Base-by-base conservation (phyloP, 1,284 basidiomycete genomes). In the Ceraceosorus bombacis region DNA sequence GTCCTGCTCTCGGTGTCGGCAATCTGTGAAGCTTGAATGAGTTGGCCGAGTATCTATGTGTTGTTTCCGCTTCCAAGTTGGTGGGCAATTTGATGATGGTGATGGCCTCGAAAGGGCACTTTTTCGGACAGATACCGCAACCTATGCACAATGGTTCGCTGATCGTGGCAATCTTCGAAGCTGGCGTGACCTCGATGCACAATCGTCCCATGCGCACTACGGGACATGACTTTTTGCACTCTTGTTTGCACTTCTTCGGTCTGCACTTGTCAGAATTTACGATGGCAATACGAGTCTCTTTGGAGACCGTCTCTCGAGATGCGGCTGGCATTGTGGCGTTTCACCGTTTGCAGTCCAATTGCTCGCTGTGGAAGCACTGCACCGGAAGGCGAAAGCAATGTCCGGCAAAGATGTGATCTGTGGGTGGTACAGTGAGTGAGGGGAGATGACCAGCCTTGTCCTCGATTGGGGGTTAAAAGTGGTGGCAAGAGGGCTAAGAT, bases 11-110 rank as follows among this genome's bases (percentile, higher is more conserved):
- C 10, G 75, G 75, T 2, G 66, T 68, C 6, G 75, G 75, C 40
- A 77, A 60, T 58, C 75, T 70, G 65, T 77, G 75, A 53, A 77
- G 63, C 61, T 77, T 77, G 68, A 77, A 77, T 50, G 67, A 70
- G 72, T 77, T 77, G 57, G 75, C 75, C 60, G 69, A 71, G 72
- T 77, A 77, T 59, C 75, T 72, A 63, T 77, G 75, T 10, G 75
- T 77, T 27, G 74, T 77, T 59, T 77, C 74, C 54, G 66, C 63
- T 51, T 77, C 75, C 54, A 77, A 65, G 60, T 77, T 77, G 58
- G 75, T 77, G 54, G 75, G 75, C 39, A 76, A 67, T 62, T 77
- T 77, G 68, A 77, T 75, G 51, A 77, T 77, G 67, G 73, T 77
- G 65, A 77, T 77, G 40, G 75, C 75, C 55, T 77, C 75, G 50